phyloP scores from a whole-genome alignment of 1,284 basidiomycete genomes.

The Tilletia caries region DNA sequence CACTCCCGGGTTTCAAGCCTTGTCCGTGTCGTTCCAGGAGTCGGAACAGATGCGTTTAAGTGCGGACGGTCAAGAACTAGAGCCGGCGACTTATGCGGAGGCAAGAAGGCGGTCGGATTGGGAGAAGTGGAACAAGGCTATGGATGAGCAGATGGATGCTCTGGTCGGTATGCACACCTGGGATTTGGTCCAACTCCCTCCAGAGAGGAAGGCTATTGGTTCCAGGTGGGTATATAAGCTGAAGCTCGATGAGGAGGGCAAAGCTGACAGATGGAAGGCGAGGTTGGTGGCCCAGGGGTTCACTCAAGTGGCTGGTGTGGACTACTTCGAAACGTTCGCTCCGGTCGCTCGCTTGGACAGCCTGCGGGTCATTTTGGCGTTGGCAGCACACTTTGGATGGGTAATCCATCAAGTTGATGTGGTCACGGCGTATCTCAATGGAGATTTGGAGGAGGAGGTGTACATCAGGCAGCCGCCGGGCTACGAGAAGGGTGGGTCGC shows the following conservation, averaged over 20 bases:
- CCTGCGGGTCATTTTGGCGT: not conserved
- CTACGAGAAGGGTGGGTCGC: not conserved
- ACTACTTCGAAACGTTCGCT: not conserved
- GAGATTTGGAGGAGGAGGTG: not conserved
- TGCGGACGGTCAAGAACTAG: not conserved
- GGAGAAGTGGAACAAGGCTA: not conserved
- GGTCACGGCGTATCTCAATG: not conserved
- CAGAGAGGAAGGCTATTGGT: not conserved
- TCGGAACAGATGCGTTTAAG: not conserved
- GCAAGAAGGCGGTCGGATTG: not conserved
- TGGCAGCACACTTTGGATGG: not conserved
- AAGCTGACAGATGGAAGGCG: not conserved
- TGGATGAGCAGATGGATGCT: not conserved
- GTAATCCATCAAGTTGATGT: conserved; percentile 1
- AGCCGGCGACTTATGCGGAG: not conserved
- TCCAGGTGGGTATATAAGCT: not conserved
- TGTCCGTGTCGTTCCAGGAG: not conserved
- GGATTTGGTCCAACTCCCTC: not conserved
- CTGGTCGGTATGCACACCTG: not conserved
- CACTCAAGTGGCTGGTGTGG: not conserved
- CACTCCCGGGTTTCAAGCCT: not conserved
- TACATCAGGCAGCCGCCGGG: conserved; percentile 1
- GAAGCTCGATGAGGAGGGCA: not conserved
- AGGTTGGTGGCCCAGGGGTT: not conserved
- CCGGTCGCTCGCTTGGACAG: not conserved